Conservation (phyloP, 2,329 filamentous ascomycete species). For the Neospermospora avenae region DNA sequence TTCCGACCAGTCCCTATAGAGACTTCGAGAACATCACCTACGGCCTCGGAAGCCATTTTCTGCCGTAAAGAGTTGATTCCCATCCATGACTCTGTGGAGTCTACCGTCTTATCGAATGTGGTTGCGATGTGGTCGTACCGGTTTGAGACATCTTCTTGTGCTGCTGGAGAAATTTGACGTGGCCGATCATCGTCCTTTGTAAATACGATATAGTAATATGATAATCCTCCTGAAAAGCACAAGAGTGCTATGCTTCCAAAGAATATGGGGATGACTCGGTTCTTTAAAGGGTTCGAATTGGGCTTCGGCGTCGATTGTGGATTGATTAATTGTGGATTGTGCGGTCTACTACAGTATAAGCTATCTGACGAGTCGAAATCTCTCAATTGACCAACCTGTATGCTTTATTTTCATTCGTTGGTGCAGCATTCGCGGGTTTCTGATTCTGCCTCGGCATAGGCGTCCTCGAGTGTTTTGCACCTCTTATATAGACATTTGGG, state of each 20-base stretch:
- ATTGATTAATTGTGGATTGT: constrained; percentile 14
- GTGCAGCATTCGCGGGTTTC: background rate
- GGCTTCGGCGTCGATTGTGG: background rate
- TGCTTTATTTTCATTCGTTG: background rate
- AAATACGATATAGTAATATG: constrained; percentile 5
- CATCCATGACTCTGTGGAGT: constrained; percentile 54
- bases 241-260: constrained; percentile 16
- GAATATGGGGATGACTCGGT: constrained; percentile 28
- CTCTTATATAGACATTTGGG: constrained; percentile 1
- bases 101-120: constrained; percentile 56
- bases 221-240: background rate
- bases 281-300: constrained; percentile 22
- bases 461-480: constrained; percentile 2
- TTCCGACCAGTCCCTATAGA: constrained; percentile 63
- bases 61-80: constrained; percentile 52
- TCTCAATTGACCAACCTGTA: constrained; percentile 13
- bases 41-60: constrained; percentile 45
- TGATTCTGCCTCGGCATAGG: constrained; percentile 5
- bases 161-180: constrained; percentile 21
- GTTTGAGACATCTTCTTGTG: constrained; percentile 32
- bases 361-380: background rate
- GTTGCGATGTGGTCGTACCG: constrained; percentile 41
- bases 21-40: constrained; percentile 59
- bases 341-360: constrained; percentile 17
- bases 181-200: constrained; percentile 19